These are phyloP conservation scores for Lipomyces yamadae DNA, from an alignment of 805 yeast genomes.

Conservation along the genomic window DNA sequence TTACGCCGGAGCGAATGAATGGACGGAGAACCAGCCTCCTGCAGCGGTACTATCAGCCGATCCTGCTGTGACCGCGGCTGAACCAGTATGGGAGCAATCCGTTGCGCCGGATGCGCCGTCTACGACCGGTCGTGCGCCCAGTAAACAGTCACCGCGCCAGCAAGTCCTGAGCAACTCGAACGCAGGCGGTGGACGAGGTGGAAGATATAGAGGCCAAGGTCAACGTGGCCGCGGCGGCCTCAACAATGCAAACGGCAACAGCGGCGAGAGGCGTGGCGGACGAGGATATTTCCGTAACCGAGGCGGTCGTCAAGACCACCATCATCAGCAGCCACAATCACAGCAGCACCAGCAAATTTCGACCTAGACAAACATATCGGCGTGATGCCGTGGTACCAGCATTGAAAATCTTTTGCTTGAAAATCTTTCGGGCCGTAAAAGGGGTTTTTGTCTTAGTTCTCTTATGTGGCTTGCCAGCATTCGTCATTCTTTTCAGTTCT, in stretches of 20 bases:
- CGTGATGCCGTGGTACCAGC: not conserved
- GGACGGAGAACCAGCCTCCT: slow-evolving; percentile 11
- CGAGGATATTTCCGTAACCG: slow-evolving; percentile 17
- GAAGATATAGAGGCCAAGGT: slow-evolving; percentile 14
- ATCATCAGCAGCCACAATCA: slow-evolving; percentile 18
- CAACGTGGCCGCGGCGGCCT: slow-evolving; percentile 6
- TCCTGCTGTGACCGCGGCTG: slow-evolving; percentile 14
- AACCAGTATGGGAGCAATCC: slow-evolving; percentile 13
- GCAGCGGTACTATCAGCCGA: slow-evolving; percentile 7
- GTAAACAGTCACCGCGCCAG: not conserved
- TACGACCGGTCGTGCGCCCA: not conserved
- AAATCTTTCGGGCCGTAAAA: not conserved
- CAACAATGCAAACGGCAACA: slow-evolving; percentile 10
- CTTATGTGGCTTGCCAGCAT: too few species aligned
- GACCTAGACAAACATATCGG: slow-evolving; percentile 12
- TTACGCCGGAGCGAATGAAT: slow-evolving; percentile 13
- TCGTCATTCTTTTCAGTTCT: not conserved
- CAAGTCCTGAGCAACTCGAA: slow-evolving; percentile 3
- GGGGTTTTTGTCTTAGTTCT: too few species aligned
- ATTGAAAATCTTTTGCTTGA: not conserved
- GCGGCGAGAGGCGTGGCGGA: slow-evolving; percentile 20
- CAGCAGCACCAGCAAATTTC: slow-evolving; percentile 26
- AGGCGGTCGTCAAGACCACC: slow-evolving; percentile 12
- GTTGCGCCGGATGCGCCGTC: not conserved
- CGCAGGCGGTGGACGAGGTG: slow-evolving; percentile 13